A percentile compares a stretch with the other conserved stretches of the same genome.
phyloP scores from a whole-genome alignment of 1,284 basidiomycete genomes.

The Moniliella sp. region DNA sequence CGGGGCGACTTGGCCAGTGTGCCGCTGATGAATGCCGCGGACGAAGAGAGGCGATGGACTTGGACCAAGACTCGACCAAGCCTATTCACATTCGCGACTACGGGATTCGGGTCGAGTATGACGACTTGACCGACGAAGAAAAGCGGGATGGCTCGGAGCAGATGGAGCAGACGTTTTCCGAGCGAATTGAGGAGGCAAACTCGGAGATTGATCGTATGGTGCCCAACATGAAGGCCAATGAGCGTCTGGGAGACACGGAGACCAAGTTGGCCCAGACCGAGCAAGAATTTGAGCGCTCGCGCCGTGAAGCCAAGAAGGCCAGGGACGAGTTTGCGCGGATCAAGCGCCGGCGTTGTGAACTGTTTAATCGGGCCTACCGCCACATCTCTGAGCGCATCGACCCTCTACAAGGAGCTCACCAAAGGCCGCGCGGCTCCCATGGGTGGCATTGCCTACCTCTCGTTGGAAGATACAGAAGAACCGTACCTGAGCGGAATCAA shows the following conservation, averaged over 20 bases:
- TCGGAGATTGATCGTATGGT: conserved; percentile 77
- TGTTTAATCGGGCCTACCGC: conserved; percentile 87
- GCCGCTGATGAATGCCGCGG: conserved; percentile 69
- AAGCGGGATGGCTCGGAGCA: conserved; percentile 50
- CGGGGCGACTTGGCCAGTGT: conserved; percentile 61
- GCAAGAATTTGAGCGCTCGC: conserved; percentile 40
- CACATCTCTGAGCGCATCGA: conserved; percentile 89
- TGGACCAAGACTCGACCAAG: conserved; percentile 54
- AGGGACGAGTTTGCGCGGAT: conserved; percentile 74
- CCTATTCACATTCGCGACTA: conserved; percentile 56
- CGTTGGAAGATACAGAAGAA: conserved; percentile 89
- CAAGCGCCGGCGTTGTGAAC: conserved; percentile 46
- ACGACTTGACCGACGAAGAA: conserved; percentile 56
- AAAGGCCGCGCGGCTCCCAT: conserved; percentile 75
- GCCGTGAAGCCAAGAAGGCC: conserved; percentile 62
- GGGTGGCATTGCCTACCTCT: conserved; percentile 87
- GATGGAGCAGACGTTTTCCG: conserved; percentile 51
- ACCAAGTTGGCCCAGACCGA: conserved; percentile 41
- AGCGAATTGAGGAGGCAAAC: conserved; percentile 16
- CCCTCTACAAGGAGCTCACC: conserved; percentile 88
- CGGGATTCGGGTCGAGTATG: conserved; percentile 70
- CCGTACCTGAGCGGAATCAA: conserved; percentile 86
- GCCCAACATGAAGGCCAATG: conserved; percentile 87
- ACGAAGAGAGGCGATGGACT: conserved; percentile 47
- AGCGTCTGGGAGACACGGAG: conserved; percentile 80